phyloP scores from a whole-genome alignment of 495 filamentous ascomycete species.

The Apodospora peruviana region DNA sequence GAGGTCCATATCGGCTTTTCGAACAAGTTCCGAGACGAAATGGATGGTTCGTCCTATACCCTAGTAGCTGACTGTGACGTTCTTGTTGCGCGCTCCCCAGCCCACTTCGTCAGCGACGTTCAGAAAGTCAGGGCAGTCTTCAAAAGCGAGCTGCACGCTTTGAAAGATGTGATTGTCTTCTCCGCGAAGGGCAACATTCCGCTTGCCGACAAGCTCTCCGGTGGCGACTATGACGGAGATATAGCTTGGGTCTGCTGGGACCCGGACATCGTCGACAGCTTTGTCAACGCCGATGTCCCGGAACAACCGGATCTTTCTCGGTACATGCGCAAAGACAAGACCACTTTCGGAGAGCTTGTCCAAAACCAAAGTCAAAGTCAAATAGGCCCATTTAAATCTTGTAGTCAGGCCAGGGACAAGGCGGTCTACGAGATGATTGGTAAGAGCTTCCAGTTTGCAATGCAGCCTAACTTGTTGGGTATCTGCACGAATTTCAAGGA shows the following conservation, averaged over 20 bases:
- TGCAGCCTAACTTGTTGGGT: slow-evolving; percentile 62
- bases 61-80: slow-evolving; percentile 65
- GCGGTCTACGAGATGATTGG: slow-evolving; percentile 42
- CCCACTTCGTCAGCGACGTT: slow-evolving; percentile 76
- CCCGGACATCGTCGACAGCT: slow-evolving; percentile 62
- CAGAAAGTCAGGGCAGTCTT: slow-evolving; percentile 59
- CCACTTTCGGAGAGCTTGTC: slow-evolving; percentile 44
- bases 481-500: slow-evolving; percentile 72
- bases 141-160: slow-evolving; percentile 61
- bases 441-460: slow-evolving; percentile 58
- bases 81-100: slow-evolving; percentile 80
- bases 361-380: too few relatives aligned
- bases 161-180: slow-evolving; percentile 87
- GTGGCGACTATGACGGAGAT: slow-evolving; percentile 95
- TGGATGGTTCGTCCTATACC: slow-evolving; percentile 49
- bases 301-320: slow-evolving; percentile 39
- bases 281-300: slow-evolving; percentile 63
- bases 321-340: slow-evolving; percentile 54
- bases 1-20: slow-evolving; percentile 84
- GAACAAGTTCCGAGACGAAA: slow-evolving; percentile 49
- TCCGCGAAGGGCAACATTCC: slow-evolving; percentile 61
- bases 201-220: slow-evolving; percentile 76
- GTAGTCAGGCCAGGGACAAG: slow-evolving; percentile 2
- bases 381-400: too few relatives aligned
- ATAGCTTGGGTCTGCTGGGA: slow-evolving; percentile 92